phyloP scores from a whole-genome alignment of 371 early-diverging fungal genomes.

The Saksenaea oblongispora region DNA sequence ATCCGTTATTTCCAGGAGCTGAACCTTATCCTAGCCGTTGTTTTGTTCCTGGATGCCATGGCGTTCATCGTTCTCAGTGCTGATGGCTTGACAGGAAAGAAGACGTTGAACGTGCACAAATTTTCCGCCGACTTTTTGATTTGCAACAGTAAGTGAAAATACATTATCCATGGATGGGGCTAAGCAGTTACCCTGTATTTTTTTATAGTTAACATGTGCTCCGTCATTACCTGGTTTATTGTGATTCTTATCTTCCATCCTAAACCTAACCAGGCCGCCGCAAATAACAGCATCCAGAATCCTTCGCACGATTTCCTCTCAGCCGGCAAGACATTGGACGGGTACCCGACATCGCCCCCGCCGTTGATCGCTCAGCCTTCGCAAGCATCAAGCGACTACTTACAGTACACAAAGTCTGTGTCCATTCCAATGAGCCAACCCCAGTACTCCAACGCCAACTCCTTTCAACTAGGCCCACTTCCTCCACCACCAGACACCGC shows the following conservation, averaged over 20 bases:
- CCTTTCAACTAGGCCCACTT: slow-evolving; percentile 5
- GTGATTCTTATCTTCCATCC: slow-evolving; percentile 35
- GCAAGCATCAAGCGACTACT: slow-evolving; percentile 25
- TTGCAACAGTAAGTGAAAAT: slow-evolving; percentile 40
- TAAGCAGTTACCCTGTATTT: not conserved
- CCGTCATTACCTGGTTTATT: slow-evolving; percentile 33
- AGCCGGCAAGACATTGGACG: slow-evolving; percentile 12
- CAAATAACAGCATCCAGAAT: slow-evolving; percentile 12
- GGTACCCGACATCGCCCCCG: slow-evolving; percentile 11
- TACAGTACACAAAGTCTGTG: slow-evolving; percentile 18
- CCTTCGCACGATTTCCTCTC: slow-evolving; percentile 24
- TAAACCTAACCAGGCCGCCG: slow-evolving; percentile 12
- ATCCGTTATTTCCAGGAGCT: slow-evolving; percentile 54
- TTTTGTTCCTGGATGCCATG: slow-evolving; percentile 30
- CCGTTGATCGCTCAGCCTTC: slow-evolving; percentile 19
- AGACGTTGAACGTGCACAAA: slow-evolving; percentile 41
- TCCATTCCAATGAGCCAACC: slow-evolving; percentile 6
- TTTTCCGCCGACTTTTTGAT: slow-evolving; percentile 51
- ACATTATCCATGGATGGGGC: not conserved
- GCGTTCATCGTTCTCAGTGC: slow-evolving; percentile 40
- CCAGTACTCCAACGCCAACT: slow-evolving; percentile 2
- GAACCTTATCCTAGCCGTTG: slow-evolving; percentile 38
- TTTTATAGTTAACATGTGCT: slow-evolving; percentile 21
- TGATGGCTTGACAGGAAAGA: slow-evolving; percentile 38
- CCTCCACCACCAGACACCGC: slow-evolving; percentile 13